Evolutionary conservation across 2,329 filamentous ascomycete species (phyloP).

Genomic region (Escovopsis weberi): DNA sequence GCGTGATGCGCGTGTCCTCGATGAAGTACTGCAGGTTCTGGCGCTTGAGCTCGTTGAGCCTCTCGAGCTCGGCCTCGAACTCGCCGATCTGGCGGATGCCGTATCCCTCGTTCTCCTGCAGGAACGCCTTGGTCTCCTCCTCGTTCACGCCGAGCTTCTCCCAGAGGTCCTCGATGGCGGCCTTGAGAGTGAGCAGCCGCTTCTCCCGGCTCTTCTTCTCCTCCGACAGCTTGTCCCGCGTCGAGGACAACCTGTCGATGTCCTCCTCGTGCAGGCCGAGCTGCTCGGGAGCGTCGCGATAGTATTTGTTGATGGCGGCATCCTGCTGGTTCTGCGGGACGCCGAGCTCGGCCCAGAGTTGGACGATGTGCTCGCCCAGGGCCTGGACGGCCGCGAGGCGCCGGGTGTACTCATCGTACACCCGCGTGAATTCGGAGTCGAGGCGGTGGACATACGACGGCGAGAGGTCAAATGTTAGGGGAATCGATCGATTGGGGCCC

Average conservation of each 20-base stretch:
- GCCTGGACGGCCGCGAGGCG: slow-evolving; percentile 63
- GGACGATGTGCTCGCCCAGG: slow-evolving; percentile 72
- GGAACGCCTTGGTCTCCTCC: slow-evolving; percentile 67
- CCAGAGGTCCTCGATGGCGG: slow-evolving; percentile 77
- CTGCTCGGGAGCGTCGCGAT: slow-evolving; percentile 83
- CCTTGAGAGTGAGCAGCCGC: slow-evolving; percentile 58
- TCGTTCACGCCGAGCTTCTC: slow-evolving; percentile 74
- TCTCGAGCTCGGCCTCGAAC: slow-evolving; percentile 77
- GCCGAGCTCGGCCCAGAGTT: slow-evolving; percentile 89
- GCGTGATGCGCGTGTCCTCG: slow-evolving; percentile 76
- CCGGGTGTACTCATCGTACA: slow-evolving; percentile 91
- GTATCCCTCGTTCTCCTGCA: slow-evolving; percentile 78
- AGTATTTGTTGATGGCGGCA: slow-evolving; percentile 70
- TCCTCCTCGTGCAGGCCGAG: slow-evolving; percentile 85
- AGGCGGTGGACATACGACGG: slow-evolving; percentile 73
- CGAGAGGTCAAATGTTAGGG: slow-evolving; percentile 84
- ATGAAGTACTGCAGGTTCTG: slow-evolving; percentile 94
- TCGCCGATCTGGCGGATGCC: slow-evolving; percentile 88
- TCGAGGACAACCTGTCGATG: slow-evolving; percentile 53
- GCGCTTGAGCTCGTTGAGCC: slow-evolving; percentile 82
- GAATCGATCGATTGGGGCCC: slow-evolving; percentile 57
- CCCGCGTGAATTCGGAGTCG: slow-evolving; percentile 80
- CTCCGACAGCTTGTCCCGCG: slow-evolving; percentile 68
- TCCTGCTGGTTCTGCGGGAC: slow-evolving; percentile 91
- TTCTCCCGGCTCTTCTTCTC: slow-evolving; percentile 81